Conservation (phyloP, 2,329 filamentous ascomycete genomes). For the Neofusicoccum cordaticola region DNA sequence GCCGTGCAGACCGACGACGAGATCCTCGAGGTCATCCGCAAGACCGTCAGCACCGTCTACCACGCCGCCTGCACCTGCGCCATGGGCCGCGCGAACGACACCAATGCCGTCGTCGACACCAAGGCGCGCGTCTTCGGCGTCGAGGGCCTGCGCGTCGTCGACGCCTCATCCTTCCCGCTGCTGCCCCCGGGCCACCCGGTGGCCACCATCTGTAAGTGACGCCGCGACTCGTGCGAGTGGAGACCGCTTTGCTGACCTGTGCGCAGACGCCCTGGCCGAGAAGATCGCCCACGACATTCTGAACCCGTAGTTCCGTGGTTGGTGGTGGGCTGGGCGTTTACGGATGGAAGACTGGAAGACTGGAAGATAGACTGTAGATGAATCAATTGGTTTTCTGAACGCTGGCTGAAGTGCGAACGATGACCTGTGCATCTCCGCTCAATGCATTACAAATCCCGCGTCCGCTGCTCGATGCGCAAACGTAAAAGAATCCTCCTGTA, state of each 20-base stretch:
- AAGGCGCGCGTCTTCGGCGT: conserved; percentile 24
- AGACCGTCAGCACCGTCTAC: conserved; percentile 22
- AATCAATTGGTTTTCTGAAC: no score
- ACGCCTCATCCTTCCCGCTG: conserved; percentile 21
- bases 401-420: no score
- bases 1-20: conserved; percentile 45
- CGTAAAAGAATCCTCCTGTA: no score
- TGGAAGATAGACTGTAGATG: no score
- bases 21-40: conserved; percentile 54
- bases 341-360: no score
- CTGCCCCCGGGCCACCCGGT: conserved; percentile 18
- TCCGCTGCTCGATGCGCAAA: no score
- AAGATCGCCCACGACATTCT: conserved; percentile 7
- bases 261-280: background rate
- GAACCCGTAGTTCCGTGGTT: no score
- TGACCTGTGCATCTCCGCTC: no score
- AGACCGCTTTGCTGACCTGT: no score
- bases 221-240: no score
- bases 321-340: no score
- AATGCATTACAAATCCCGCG: no score
- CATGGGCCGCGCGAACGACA: background rate
- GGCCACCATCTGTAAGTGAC: background rate
- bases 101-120: conserved; percentile 23
- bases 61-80: background rate
- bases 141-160: conserved; percentile 25